Percentiles rank a stretch among this genome's conserved stretches.
Evolutionary conservation across 1,284 basidiomycete genomes (phyloP).

Genomic region (Apiotrichum sp.): DNA sequence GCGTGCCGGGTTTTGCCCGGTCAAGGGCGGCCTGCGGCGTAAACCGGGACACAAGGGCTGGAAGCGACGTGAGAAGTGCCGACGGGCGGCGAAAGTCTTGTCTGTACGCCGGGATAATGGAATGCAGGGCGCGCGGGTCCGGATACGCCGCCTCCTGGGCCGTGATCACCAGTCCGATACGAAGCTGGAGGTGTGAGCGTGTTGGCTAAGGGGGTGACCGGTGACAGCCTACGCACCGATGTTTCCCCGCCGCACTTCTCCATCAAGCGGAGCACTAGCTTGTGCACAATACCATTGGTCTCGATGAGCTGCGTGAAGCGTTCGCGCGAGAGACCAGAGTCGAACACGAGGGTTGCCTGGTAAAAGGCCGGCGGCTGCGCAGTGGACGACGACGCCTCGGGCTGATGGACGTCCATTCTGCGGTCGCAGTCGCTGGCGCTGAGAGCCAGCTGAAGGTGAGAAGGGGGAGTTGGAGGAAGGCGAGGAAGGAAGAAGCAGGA

Average conservation of each 20-base stretch:
- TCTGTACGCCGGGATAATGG: slow-evolving; percentile 12
- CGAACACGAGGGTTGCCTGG: slow-evolving; percentile 35
- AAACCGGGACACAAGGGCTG: slow-evolving; percentile 21
- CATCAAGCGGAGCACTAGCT: slow-evolving; percentile 37
- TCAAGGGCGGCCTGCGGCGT: slow-evolving; percentile 7
- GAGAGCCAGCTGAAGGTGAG: background rate
- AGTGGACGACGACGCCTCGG: slow-evolving; percentile 34
- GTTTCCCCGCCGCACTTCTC: slow-evolving; percentile 37
- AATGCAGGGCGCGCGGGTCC: slow-evolving; percentile 14
- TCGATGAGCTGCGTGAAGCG: slow-evolving; percentile 34
- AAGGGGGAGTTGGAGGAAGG: background rate
- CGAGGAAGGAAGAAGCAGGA: background rate
- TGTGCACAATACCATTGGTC: slow-evolving; percentile 35
- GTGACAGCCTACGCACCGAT: slow-evolving; percentile 23
- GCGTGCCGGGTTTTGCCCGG: slow-evolving; percentile 4
- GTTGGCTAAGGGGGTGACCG: background rate
- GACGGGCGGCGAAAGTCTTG: slow-evolving; percentile 27
- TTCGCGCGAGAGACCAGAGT: slow-evolving; percentile 30
- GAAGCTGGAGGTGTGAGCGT: slow-evolving; percentile 7
- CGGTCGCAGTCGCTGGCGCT: background rate
- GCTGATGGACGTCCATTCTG: slow-evolving; percentile 23
- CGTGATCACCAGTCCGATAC: slow-evolving; percentile 18
- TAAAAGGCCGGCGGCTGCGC: slow-evolving; percentile 15
- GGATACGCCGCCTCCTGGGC: slow-evolving; percentile 16
- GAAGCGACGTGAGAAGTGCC: slow-evolving; percentile 33